A percentile compares a stretch with the other conserved stretches of the same genome.
phyloP scores from a whole-genome alignment of 164 flowering plant species.

The Berberis thunbergii region DNA sequence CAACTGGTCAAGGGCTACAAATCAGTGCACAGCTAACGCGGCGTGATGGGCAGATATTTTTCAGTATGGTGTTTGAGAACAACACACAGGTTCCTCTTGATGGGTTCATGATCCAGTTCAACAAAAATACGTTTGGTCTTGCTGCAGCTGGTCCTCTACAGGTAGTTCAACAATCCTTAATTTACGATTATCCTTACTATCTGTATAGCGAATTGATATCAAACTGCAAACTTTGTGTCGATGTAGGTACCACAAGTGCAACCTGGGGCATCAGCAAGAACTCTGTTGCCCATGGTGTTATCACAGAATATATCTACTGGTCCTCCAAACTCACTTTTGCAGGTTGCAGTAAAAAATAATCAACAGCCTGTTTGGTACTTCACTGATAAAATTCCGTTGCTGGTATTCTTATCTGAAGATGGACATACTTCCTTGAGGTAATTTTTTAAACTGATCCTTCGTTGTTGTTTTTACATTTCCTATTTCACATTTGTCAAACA shows the following conservation, averaged over 20 bases:
- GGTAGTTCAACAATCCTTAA: conserved; percentile 28
- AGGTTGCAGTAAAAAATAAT: conserved; percentile 91
- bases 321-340: conserved; percentile 78
- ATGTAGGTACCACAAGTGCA: conserved; percentile 71
- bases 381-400: conserved; percentile 63
- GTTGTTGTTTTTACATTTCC: background rate
- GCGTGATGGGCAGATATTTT: conserved; percentile 83
- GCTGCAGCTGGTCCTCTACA: conserved; percentile 84
- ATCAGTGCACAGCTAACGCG: conserved; percentile 77
- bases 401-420: conserved; percentile 70
- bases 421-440: conserved; percentile 95
- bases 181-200: background rate
- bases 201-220: conserved; percentile 1
- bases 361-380: conserved; percentile 99
- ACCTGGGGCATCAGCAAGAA: conserved; percentile 72
- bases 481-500: background rate
- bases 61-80: conserved; percentile 84
- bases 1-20: conserved; percentile 87
- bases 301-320: conserved; percentile 80
- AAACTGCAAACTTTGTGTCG: background rate
- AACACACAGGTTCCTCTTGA: conserved; percentile 66
- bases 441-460: background rate
- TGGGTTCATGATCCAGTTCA: conserved; percentile 99
- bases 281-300: conserved; percentile 83
- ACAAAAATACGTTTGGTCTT: conserved; percentile 93